These are phyloP conservation scores for Vaccinium darrowii DNA, from an alignment of 148 eudicot genomes.

Conservation along the genomic window DNA sequence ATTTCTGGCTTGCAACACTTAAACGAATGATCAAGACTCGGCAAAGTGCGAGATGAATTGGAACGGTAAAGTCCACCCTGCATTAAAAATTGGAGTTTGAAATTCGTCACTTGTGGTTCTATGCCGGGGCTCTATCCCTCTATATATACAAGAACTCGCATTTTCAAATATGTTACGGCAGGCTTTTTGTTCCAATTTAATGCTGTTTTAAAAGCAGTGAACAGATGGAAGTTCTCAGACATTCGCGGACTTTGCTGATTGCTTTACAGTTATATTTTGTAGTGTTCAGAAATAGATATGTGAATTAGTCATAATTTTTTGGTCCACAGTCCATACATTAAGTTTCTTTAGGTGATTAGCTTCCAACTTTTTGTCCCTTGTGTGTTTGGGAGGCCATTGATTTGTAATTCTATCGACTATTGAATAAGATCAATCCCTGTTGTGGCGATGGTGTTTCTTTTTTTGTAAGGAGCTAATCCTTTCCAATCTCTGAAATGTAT, in stretches of 20 bases:
- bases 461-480: too few species aligned
- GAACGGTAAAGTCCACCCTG: constrained; percentile 1
- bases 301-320: not conserved
- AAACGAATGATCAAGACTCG: constrained; percentile 29
- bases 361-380: constrained; percentile 1
- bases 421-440: not conserved
- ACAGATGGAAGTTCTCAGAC: constrained; percentile 18
- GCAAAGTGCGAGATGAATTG: constrained; percentile 19
- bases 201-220: constrained; percentile 7
- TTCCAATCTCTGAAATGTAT: too few species aligned
- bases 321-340: not conserved
- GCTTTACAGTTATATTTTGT: not conserved
- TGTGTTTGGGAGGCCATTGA: not conserved
- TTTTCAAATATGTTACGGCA: constrained; percentile 6
- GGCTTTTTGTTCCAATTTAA: constrained; percentile 12
- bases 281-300: constrained; percentile 9
- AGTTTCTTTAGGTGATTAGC: constrained; percentile 2
- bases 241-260: not conserved
- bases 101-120: not conserved
- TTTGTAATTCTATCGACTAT: constrained; percentile 1
- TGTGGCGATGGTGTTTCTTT: not conserved
- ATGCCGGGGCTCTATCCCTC: constrained; percentile 10
- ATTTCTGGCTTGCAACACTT: constrained; percentile 29
- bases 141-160: constrained; percentile 23
- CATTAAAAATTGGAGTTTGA: not conserved